Conservation (phyloP, 1,284 basidiomycete genomes). For the Ceratobasidium sp. region DNA sequence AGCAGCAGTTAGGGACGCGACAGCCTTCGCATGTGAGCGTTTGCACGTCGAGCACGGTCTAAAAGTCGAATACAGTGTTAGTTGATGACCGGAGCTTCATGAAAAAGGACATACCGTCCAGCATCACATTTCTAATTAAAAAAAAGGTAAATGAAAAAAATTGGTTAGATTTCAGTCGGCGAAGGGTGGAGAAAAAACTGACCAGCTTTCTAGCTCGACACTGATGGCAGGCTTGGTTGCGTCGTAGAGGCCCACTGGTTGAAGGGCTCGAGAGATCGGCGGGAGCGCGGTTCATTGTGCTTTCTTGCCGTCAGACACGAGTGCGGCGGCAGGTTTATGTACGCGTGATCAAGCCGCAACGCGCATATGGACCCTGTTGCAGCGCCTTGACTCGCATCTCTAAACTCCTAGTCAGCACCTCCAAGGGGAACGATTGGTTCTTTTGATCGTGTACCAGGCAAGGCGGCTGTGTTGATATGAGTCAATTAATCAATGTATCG, state of each 20-base stretch:
- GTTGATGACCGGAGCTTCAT: neutral
- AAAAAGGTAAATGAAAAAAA: neutral
- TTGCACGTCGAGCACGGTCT: constrained; percentile 37
- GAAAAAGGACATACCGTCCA: constrained; percentile 9
- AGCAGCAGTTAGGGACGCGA: constrained; percentile 35
- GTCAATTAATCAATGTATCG: constrained; percentile 20
- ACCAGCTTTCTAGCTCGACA: constrained; percentile 38
- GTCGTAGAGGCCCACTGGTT: constrained; percentile 24
- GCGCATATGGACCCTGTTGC: constrained; percentile 5
- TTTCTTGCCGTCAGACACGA: neutral
- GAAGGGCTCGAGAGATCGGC: constrained; percentile 7
- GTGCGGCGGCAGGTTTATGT: constrained; percentile 13
- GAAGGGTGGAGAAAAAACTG: neutral
- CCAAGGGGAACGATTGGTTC: neutral
- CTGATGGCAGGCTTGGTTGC: constrained; percentile 39
- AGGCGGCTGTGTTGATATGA: constrained; percentile 17
- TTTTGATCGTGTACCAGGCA: neutral
- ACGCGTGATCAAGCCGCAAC: neutral
- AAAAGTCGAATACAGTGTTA: neutral
- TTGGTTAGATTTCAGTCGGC: neutral
- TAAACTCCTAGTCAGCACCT: neutral
- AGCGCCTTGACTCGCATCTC: constrained; percentile 2
- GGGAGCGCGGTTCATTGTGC: constrained; percentile 13
- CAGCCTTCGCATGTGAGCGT: constrained; percentile 32
- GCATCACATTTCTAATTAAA: constrained; percentile 30